Evolutionary conservation across 306 rosid genomes (phyloP), one percentile per base, ranked within the genome.

Genomic region (Citrullus mucosospermus): DNA sequence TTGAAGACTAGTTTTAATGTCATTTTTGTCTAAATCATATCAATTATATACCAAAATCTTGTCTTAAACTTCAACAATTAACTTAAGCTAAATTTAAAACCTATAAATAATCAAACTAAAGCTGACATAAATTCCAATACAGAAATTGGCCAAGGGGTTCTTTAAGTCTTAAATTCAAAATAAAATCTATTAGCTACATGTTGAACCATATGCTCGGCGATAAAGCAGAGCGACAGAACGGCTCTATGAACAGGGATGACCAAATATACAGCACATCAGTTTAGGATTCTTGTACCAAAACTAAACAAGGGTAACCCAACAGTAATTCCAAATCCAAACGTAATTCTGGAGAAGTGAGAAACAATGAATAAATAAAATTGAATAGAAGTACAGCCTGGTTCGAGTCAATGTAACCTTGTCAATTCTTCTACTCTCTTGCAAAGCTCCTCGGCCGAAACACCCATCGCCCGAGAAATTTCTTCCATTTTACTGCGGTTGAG

Each of bases 401-500:
- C 55, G 14, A 43, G 81, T 92, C 90, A 91, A 76, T 96, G 99
- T 91, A 96, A 75, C 89, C 99, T 91, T 1, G 98, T 92, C 82
- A 96, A 79, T 82, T 92, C 99, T 81, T 92, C 99, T 5, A 95
- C 93, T 85, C 97, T 92, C 80, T 95, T 95, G 92, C 93, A 90
- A 15, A 95, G 89, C 87, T 95, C 99, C 80, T 95, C 99, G n/a
- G 92, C 97, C 0, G 98, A 87, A 76, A 90, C 93, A 20, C 83
- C 83, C 92, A 90, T 82, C 20, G 88, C 87, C 84, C 80, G 86
- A 7, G 99, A 92, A 79, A 95, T 85, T 56, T 92, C 97, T 34
- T 95, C 97, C 97, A 92, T 95, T 88, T 92, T 92, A 66, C 53
- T 79, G 38, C 97, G 92, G 79, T 85, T 91, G 53, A 95, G 96